Evolutionary conservation across 345 rosid genomes (phyloP).

Genomic region (Adansonia digitata): DNA sequence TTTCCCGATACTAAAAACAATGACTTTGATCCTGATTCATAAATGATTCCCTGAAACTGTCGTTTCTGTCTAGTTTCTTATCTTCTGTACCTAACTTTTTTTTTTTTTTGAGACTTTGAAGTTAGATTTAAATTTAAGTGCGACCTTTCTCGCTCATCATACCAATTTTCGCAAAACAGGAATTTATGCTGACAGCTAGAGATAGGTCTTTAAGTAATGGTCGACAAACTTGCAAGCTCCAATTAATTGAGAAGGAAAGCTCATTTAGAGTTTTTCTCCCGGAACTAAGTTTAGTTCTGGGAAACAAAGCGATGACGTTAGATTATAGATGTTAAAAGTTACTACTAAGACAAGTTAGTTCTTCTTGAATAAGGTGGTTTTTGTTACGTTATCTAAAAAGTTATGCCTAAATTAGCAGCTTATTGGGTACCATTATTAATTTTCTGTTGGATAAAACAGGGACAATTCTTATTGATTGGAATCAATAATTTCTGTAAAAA

Average conservation of each 20-base stretch:
- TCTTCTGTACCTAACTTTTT: not conserved
- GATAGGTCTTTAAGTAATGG: not conserved
- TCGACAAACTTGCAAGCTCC: not conserved
- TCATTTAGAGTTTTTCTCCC: not conserved
- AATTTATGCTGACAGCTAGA: not conserved
- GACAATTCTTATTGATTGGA: not conserved
- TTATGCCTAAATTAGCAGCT: not conserved
- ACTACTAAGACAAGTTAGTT: not conserved
- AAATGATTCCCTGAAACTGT: not conserved
- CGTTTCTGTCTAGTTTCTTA: not conserved
- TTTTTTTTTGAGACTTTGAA: not conserved
- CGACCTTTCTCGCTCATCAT: not conserved
- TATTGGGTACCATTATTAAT: not conserved
- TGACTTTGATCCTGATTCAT: too few species aligned
- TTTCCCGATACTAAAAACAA: not conserved
- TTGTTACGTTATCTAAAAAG: not conserved
- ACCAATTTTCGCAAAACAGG: not conserved
- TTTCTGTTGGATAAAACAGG: not conserved
- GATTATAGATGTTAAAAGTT: not conserved
- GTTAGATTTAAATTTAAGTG: not conserved
- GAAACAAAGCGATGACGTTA: not conserved
- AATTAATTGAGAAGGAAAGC: not conserved
- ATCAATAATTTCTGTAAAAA: not conserved
- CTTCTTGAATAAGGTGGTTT: not conserved
- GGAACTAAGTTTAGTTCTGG: not conserved